Percentiles rank a stretch among this genome's conserved stretches.
phyloP scores from a whole-genome alignment of 2,329 filamentous ascomycete species.

The Colletotrichum phormii region DNA sequence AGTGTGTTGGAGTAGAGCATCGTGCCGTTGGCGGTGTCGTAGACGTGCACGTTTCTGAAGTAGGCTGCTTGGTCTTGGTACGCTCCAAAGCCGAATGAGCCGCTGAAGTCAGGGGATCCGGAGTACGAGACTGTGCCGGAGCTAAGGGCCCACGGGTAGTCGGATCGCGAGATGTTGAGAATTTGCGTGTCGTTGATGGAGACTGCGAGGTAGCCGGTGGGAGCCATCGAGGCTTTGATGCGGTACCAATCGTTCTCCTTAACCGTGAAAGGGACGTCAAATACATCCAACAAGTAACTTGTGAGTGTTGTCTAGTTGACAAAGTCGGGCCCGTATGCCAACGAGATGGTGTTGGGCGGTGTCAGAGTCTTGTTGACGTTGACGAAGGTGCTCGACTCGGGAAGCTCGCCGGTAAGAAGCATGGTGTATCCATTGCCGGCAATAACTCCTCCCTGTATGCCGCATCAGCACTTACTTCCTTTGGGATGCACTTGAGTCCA shows the following conservation, averaged over 20 bases:
- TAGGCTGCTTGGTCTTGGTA: slow-evolving; percentile 53
- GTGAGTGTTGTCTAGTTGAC: slow-evolving; percentile 50
- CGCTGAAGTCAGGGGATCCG: slow-evolving; percentile 31
- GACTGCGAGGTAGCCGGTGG: slow-evolving; percentile 43
- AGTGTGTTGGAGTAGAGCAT: slow-evolving; percentile 46
- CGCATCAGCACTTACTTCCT: slow-evolving; percentile 25
- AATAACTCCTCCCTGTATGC: neutral
- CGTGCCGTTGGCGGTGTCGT: slow-evolving; percentile 42
- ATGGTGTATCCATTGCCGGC: slow-evolving; percentile 29
- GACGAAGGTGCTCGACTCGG: slow-evolving; percentile 10
- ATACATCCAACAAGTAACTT: slow-evolving; percentile 42
- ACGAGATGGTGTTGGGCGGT: slow-evolving; percentile 48
- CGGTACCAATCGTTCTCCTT: slow-evolving; percentile 50
- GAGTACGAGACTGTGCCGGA: neutral
- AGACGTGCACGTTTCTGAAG: slow-evolving; percentile 48
- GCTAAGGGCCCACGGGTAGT: slow-evolving; percentile 34
- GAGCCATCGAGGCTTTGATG: slow-evolving; percentile 47
- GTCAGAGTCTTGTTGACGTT: slow-evolving; percentile 50
- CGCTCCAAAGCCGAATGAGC: slow-evolving; percentile 53
- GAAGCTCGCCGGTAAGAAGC: slow-evolving; percentile 27
- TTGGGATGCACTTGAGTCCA: too few relatives aligned
- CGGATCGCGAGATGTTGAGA: slow-evolving; percentile 32
- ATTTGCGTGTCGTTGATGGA: slow-evolving; percentile 42
- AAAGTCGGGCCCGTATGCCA: slow-evolving; percentile 48
- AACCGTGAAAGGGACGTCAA: slow-evolving; percentile 43